Percentiles rank a stretch among this genome's conserved stretches.
Conservation (phyloP, 148 eudicot genomes). For the Nepenthes gracilis region DNA sequence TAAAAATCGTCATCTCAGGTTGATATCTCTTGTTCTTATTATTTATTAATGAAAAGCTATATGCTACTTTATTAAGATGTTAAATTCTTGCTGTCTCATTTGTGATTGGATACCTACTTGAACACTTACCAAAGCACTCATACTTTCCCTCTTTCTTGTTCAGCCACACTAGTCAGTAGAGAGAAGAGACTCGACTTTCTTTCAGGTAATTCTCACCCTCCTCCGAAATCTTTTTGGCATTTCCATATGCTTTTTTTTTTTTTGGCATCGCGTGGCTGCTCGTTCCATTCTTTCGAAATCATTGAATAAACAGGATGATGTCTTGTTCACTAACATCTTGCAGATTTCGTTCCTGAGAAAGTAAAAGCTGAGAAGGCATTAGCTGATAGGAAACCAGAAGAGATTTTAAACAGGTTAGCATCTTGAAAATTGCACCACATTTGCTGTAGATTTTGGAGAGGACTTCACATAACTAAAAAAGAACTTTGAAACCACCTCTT, state of each 20-base stretch:
- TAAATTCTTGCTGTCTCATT: too few species aligned
- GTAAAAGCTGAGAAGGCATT: conserved; percentile 71
- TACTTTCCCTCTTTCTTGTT: conserved; percentile 4
- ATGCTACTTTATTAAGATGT: too few species aligned
- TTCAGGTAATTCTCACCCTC: conserved; percentile 39
- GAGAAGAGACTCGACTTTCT: conserved; percentile 63
- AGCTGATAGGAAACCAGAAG: conserved; percentile 31
- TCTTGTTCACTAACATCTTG: conserved; percentile 2
- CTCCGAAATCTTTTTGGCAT: neutral
- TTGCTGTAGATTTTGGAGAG: too few species aligned
- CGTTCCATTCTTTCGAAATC: neutral
- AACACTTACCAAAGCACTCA: too few species aligned
- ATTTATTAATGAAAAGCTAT: too few species aligned
- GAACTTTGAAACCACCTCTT: too few species aligned
- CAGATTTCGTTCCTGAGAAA: conserved; percentile 87
- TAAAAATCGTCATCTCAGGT: too few species aligned
- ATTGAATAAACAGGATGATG: neutral
- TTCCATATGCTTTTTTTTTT: neutral
- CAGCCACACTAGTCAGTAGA: conserved; percentile 64
- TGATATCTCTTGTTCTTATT: too few species aligned
- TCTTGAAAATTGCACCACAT: neutral
- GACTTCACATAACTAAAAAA: too few species aligned
- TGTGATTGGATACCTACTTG: too few species aligned
- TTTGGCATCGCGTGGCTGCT: neutral
- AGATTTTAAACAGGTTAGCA: conserved; percentile 18